These are phyloP conservation scores for Stachybotrys chlorohalonatus DNA, from an alignment of 2,329 filamentous ascomycete species.

Conservation along the genomic window DNA sequence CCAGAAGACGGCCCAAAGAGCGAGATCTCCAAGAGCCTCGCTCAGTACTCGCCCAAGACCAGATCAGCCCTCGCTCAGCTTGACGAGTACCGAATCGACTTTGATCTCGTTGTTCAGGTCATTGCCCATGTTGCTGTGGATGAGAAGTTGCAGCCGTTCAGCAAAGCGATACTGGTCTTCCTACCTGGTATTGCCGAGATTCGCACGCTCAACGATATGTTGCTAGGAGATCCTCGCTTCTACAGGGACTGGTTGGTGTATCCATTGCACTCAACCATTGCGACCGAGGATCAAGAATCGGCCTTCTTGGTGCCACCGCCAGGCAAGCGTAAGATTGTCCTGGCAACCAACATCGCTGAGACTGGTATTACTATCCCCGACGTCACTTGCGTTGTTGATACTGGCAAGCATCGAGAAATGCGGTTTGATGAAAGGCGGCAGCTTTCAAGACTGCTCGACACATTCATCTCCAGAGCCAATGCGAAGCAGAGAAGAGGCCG, in stretches of 20 bases:
- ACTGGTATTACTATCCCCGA: conserved; percentile 98
- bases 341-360: conserved; percentile 96
- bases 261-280: conserved; percentile 87
- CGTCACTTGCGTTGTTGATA: conserved; percentile 93
- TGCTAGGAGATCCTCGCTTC: conserved; percentile 70
- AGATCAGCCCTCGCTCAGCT: conserved; percentile 65
- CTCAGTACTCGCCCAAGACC: conserved; percentile 68
- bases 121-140: conserved; percentile 67
- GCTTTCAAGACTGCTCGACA: conserved; percentile 81
- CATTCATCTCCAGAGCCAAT: conserved; percentile 91
- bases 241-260: conserved; percentile 73
- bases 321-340: conserved; percentile 82
- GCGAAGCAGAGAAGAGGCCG: conserved; percentile 90
- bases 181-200: conserved; percentile 93
- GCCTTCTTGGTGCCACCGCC: conserved; percentile 80
- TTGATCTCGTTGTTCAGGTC: conserved; percentile 73
- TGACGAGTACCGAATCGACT: conserved; percentile 89
- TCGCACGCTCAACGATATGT: conserved; percentile 74
- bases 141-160: conserved; percentile 58
- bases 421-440: conserved; percentile 89
- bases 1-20: conserved; percentile 43
- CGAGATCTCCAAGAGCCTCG: conserved; percentile 55
- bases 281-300: conserved; percentile 90
- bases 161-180: conserved; percentile 89
- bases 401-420: conserved; percentile 96